Conservation (phyloP, 805 yeast genomes). For the Yarrowia sp. region DNA sequence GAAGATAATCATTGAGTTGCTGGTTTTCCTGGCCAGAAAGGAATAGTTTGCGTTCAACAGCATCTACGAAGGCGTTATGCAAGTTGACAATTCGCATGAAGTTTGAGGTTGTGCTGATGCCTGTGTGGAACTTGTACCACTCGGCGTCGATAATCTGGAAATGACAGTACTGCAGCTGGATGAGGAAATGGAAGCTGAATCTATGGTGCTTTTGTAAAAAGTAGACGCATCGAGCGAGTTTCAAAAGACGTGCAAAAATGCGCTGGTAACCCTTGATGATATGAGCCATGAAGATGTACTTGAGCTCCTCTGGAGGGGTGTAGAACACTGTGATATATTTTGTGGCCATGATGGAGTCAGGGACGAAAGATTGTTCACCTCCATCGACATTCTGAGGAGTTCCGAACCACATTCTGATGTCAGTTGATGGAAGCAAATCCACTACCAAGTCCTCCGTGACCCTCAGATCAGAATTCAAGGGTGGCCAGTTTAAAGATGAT, state of each 20-base stretch:
- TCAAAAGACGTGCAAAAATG: slow-evolving; percentile 9
- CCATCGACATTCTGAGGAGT: slow-evolving; percentile 9
- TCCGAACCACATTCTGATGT: slow-evolving; percentile 10
- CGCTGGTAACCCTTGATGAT: slow-evolving; percentile 1
- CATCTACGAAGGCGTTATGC: neutral
- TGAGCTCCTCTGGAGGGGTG: slow-evolving; percentile 19
- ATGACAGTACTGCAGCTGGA: slow-evolving; percentile 19
- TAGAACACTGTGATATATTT: slow-evolving; percentile 9
- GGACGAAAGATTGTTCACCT: neutral
- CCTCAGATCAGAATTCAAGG: slow-evolving; percentile 11
- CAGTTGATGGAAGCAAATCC: neutral
- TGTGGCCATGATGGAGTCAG: slow-evolving; percentile 14
- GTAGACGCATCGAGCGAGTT: slow-evolving; percentile 6
- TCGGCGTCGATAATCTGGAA: slow-evolving; percentile 7
- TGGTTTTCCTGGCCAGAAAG: neutral
- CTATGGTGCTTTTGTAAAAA: neutral
- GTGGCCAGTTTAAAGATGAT: slow-evolving; percentile 14
- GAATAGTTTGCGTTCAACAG: neutral
- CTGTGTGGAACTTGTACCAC: slow-evolving; percentile 1
- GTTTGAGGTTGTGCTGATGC: neutral
- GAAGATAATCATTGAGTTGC: slow-evolving; percentile 9
- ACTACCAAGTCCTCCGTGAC: neutral
- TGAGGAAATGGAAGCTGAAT: slow-evolving; percentile 11
- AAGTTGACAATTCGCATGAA: slow-evolving; percentile 27
- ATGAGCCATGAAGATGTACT: slow-evolving; percentile 5